A percentile compares a stretch with the other conserved stretches of the same genome.
Evolutionary conservation across 345 rosid genomes (phyloP).

Genomic region (Passiflora organensis): DNA sequence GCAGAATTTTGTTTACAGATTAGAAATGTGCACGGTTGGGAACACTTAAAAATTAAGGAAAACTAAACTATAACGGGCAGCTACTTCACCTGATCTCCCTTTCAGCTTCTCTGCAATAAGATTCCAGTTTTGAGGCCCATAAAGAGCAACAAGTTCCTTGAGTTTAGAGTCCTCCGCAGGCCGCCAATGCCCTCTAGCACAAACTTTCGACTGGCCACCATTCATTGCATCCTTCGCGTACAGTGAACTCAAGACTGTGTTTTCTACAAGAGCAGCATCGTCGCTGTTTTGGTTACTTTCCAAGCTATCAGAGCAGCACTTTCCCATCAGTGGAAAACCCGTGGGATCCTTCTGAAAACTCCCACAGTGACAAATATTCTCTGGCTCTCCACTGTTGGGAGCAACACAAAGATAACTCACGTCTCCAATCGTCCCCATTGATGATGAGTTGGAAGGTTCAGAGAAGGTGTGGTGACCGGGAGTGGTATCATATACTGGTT

Average conservation of each 20-base stretch:
- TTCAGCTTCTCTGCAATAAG: slow-evolving; percentile 35
- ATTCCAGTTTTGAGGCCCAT: slow-evolving; percentile 47
- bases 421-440: slow-evolving; percentile 22
- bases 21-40: not conserved
- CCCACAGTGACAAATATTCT: slow-evolving; percentile 3
- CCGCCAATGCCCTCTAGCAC: slow-evolving; percentile 42
- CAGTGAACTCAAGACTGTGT: not conserved
- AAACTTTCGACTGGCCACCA: slow-evolving; percentile 19
- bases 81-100: slow-evolving; percentile 38
- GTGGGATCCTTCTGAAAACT: slow-evolving; percentile 10
- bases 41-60: not conserved
- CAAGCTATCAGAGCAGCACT: slow-evolving; percentile 15
- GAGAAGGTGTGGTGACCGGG: slow-evolving; percentile 2
- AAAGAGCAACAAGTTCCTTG: slow-evolving; percentile 37
- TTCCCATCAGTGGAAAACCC: slow-evolving; percentile 19
- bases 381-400: slow-evolving; percentile 1
- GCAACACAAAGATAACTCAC: slow-evolving; percentile 14
- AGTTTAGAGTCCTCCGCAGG: slow-evolving; percentile 41
- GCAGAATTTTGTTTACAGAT: not conserved
- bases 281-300: slow-evolving; percentile 9
- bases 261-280: slow-evolving; percentile 14
- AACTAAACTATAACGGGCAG: not conserved
- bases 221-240: slow-evolving; percentile 3
- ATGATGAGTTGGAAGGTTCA: slow-evolving; percentile 15
- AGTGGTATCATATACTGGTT: slow-evolving; percentile 14